These are phyloP conservation scores for Fusarium annulatum DNA, from an alignment of 2,329 filamentous ascomycete species.

Conservation along the genomic window DNA sequence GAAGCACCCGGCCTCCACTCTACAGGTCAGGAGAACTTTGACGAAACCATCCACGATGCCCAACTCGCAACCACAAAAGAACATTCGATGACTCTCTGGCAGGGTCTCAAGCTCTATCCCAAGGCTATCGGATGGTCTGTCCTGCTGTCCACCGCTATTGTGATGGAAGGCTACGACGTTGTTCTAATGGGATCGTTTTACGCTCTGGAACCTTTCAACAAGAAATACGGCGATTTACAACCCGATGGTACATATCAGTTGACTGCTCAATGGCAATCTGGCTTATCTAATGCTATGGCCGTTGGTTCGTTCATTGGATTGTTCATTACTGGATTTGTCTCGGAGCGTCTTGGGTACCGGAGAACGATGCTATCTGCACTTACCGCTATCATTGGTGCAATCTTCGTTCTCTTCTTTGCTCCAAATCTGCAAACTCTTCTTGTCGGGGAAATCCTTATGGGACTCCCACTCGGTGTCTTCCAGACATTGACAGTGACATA, in stretches of 20 bases:
- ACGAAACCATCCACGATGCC: constrained; percentile 11
- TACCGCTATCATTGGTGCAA: constrained; percentile 39
- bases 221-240: constrained; percentile 33
- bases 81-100: constrained; percentile 49
- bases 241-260: constrained; percentile 22
- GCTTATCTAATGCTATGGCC: constrained; percentile 21
- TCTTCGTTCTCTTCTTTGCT: constrained; percentile 41
- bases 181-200: constrained; percentile 37
- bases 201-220: constrained; percentile 31
- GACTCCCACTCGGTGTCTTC: neutral
- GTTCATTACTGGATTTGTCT: constrained; percentile 28
- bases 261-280: constrained; percentile 36
- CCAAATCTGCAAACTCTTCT: constrained; percentile 10
- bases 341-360: constrained; percentile 43
- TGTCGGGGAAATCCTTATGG: constrained; percentile 7
- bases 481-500: neutral
- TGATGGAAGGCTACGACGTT: constrained; percentile 41
- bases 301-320: constrained; percentile 33
- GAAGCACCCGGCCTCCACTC: neutral
- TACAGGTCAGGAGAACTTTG: neutral
- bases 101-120: constrained; percentile 22
- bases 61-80: constrained; percentile 16
- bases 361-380: constrained; percentile 64
- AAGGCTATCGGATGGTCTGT: constrained; percentile 37
- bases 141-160: constrained; percentile 31